Conservation (phyloP, 164 flowering plant genomes). For the Magnolia kwangsiensis region DNA sequence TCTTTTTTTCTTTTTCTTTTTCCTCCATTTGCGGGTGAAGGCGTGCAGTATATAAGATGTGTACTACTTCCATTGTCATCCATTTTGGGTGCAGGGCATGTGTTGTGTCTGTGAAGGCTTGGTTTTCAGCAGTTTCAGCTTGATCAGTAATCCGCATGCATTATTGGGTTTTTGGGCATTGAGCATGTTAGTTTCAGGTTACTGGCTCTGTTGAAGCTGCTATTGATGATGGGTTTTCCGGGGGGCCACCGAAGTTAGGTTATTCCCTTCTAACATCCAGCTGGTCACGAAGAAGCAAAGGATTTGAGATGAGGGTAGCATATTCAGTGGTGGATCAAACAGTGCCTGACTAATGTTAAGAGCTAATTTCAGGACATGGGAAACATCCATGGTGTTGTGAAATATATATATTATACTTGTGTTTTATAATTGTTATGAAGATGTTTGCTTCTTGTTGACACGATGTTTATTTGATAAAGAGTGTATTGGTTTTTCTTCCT, state of each 20-base stretch:
- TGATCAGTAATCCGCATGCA: not conserved
- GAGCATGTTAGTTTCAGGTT: not conserved
- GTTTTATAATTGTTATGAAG: not conserved
- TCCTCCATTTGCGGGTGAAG: not conserved
- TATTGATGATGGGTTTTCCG: not conserved
- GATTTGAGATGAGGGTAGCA: not conserved
- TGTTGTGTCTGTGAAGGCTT: not conserved
- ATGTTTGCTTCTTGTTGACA: not conserved
- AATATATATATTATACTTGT: conserved; percentile 2
- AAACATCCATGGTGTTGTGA: conserved; percentile 8
- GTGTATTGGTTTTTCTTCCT: not conserved
- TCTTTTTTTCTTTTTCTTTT: not conserved
- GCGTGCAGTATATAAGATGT: conserved; percentile 10
- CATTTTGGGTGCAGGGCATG: not conserved
- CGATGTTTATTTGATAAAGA: not conserved
- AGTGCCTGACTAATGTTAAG: conserved; percentile 2
- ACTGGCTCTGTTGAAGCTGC: not conserved
- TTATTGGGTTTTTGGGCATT: not conserved
- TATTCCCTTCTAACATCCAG: not conserved
- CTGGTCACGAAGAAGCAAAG: not conserved
- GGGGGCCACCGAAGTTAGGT: not conserved
- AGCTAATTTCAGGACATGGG: conserved; percentile 12
- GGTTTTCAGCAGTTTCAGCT: not conserved
- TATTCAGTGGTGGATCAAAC: not conserved
- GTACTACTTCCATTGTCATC: not conserved